Conservation (phyloP, 2,329 filamentous ascomycete species). For the Fusarium fujikuroi region DNA sequence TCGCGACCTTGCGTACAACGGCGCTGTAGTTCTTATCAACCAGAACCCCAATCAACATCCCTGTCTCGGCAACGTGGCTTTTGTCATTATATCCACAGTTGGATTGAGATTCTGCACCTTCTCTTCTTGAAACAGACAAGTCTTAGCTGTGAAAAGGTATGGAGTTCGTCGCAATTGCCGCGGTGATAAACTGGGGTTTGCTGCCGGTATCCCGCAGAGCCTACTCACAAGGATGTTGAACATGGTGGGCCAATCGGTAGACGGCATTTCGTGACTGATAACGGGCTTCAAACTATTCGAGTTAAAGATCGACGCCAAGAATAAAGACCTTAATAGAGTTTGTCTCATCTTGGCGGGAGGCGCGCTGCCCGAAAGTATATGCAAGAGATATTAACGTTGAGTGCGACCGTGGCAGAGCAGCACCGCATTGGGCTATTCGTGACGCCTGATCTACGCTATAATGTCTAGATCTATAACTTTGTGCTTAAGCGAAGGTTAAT, state of each 20-base stretch:
- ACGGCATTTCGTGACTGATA: background rate
- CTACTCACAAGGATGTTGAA: background rate
- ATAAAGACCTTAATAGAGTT: background rate
- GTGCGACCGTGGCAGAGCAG: background rate
- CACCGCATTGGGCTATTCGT: background rate
- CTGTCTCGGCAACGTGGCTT: background rate
- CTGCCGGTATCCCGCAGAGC: too few species aligned
- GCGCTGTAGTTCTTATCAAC: background rate
- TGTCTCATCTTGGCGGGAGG: background rate
- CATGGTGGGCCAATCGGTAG: background rate
- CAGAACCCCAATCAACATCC: background rate
- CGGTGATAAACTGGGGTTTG: background rate
- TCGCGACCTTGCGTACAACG: background rate
- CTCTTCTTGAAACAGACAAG: background rate
- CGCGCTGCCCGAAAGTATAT: background rate
- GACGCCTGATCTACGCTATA: background rate
- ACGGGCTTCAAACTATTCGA: background rate
- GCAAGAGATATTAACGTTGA: background rate
- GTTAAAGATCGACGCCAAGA: constrained; percentile 5
- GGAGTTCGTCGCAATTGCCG: background rate
- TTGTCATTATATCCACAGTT: background rate
- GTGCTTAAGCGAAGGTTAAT: constrained; percentile 5
- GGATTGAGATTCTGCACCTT: background rate
- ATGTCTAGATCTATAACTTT: background rate
- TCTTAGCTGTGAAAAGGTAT: background rate